Conservation (phyloP, 129 eudicot genomes). For the Scalesia atractyloides region DNA sequence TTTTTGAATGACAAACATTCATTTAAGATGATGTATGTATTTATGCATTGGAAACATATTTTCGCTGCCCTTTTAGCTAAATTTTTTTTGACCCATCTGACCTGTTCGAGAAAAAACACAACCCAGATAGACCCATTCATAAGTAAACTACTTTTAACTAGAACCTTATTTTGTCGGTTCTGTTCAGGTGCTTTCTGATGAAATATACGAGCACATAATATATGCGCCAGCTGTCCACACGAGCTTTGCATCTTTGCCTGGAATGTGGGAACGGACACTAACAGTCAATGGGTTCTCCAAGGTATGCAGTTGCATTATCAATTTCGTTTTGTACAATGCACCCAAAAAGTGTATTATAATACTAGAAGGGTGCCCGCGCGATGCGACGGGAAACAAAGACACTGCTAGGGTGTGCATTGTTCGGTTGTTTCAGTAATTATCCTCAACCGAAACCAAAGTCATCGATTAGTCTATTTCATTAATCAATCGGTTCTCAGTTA, state of each 20-base stretch:
- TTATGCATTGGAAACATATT: too few relatives aligned
- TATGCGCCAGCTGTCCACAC: conserved; percentile 91
- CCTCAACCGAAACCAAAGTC: too few relatives aligned
- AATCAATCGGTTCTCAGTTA: too few relatives aligned
- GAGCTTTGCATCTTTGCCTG: conserved; percentile 98
- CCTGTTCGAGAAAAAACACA: too few relatives aligned
- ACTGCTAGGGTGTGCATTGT: too few relatives aligned
- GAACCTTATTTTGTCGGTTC: conserved; percentile 13
- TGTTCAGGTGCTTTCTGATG: conserved; percentile 83
- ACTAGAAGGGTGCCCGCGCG: not conserved
- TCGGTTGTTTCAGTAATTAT: too few relatives aligned
- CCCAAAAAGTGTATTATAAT: not conserved
- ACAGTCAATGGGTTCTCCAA: conserved; percentile 97
- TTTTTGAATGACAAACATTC: too few relatives aligned
- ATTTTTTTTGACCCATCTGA: too few relatives aligned
- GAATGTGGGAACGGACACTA: conserved; percentile 96
- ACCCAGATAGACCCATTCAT: conserved; percentile 5
- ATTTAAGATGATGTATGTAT: too few relatives aligned
- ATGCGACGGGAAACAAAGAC: too few relatives aligned
- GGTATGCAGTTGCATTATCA: conserved; percentile 43
- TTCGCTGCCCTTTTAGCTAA: too few relatives aligned
- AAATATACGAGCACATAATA: conserved; percentile 92
- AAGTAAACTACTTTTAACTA: conserved; percentile 10
- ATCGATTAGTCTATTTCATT: too few relatives aligned
- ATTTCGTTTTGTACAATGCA: conserved; percentile 4